A percentile compares a stretch with the other conserved stretches of the same genome.
Evolutionary conservation across 2,329 filamentous ascomycete genomes (phyloP).

Genomic region (Alternaria sp.): DNA sequence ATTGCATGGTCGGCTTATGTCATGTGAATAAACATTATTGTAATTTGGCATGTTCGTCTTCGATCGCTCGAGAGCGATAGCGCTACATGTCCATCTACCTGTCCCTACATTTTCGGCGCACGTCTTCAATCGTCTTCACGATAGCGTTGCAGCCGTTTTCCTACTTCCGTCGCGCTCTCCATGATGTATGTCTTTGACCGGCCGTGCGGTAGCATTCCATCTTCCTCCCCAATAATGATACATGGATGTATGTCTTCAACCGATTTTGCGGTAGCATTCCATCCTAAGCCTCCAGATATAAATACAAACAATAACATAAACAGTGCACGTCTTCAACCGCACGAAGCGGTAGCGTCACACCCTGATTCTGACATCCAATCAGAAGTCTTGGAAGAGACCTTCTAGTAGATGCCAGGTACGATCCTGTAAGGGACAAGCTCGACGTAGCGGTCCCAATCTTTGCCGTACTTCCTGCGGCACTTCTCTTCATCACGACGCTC

Average conservation of each 20-base stretch:
- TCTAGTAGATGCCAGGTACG: slow-evolving; percentile 81
- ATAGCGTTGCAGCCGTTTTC: slow-evolving; percentile 16
- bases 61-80: slow-evolving; percentile 4
- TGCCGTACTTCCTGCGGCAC: slow-evolving; percentile 88
- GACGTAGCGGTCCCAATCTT: slow-evolving; percentile 90
- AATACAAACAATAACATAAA: neutral
- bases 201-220: slow-evolving; percentile 32
- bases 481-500: slow-evolving; percentile 89
- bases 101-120: neutral
- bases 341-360: slow-evolving; percentile 34
- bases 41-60: slow-evolving; percentile 9
- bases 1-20: neutral
- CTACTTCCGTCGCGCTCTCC: neutral
- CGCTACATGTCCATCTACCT: slow-evolving; percentile 2
- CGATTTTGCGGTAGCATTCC: slow-evolving; percentile 34
- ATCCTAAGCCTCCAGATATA: slow-evolving; percentile 1
- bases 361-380: neutral
- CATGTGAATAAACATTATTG: slow-evolving; percentile 4
- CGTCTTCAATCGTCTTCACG: slow-evolving; percentile 22
- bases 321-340: slow-evolving; percentile 10
- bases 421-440: slow-evolving; percentile 82
- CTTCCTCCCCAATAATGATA: neutral
- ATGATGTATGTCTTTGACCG: slow-evolving; percentile 33
- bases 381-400: neutral
- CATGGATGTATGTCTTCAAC: slow-evolving; percentile 34